Percentiles rank a stretch among this genome's conserved stretches.
Conservation (phyloP, 768 basidiomycete genomes). For the Boletus tylopilopsis region DNA sequence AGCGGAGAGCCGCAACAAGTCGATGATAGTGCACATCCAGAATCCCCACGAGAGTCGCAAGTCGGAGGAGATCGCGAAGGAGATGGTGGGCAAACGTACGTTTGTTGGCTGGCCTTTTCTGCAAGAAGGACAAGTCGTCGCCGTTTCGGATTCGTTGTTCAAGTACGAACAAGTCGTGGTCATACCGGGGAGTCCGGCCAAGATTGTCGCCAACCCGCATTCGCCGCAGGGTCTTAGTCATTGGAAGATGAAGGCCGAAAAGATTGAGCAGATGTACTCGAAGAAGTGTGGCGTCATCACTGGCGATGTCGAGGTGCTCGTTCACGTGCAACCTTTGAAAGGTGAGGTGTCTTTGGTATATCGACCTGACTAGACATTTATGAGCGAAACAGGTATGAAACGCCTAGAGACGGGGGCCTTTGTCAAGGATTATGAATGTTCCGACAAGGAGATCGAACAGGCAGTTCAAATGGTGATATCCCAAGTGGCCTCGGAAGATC, state of each 20-base stretch:
- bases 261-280: conserved; percentile 80
- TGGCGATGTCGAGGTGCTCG: conserved; percentile 70
- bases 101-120: conserved; percentile 95
- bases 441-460: conserved; percentile 78
- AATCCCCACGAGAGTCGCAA: conserved; percentile 68
- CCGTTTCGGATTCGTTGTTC: conserved; percentile 83
- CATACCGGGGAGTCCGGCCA: conserved; percentile 45
- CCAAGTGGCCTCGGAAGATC: conserved; percentile 84
- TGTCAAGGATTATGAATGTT: conserved; percentile 89
- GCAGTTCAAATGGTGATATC: conserved; percentile 84
- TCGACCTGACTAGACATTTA: background rate
- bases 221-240: conserved; percentile 57
- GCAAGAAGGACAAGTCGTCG: conserved; percentile 84
- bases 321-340: conserved; percentile 90
- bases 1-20: conserved; percentile 85
- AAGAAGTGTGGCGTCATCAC: conserved; percentile 87
- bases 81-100: conserved; percentile 70
- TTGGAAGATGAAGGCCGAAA: conserved; percentile 81
- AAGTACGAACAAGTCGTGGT: conserved; percentile 73
- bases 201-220: conserved; percentile 72
- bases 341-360: conserved; percentile 45
- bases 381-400: conserved; percentile 63
- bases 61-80: conserved; percentile 67
- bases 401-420: conserved; percentile 86
- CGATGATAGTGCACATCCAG: conserved; percentile 84